Base-by-base conservation (phyloP, 352 stramenopile species). In the Globisporangium cederbergense region DNA sequence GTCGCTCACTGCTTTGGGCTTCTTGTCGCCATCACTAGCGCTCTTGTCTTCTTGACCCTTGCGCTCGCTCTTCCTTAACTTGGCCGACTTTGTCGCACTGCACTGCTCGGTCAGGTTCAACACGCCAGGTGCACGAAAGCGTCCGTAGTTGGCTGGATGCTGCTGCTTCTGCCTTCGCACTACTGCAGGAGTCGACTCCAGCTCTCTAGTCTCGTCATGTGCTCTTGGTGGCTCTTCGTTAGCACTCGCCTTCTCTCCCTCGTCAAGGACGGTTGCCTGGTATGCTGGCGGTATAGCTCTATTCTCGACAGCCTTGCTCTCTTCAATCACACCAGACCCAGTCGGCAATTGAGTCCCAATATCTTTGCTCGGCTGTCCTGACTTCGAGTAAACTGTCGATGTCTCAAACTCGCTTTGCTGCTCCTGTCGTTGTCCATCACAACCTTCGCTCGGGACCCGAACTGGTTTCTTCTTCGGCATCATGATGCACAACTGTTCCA, bases 61-160 rank as follows among this genome's bases (percentile, higher is more conserved):
- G 42, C 0, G 7, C 14, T 22, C 13, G 1, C 10, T n/a, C n/a
- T 42, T 57, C 16, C n/a, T 13, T 7, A 14, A 5, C 16, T 57
- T 57, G 10, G 50, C 28, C 4, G 50, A 42, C 28, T 57, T 28
- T 57, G 50, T 57, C 30, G 50, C 50, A 38, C n/a, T 28, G 50
- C 28, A n/a, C 42, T 61, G 51, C n/a, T 32, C 30, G 18, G 32
- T 42, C n/a, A 66, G 2, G 11, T 49, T 50, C 4, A 66, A 30
- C 1, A 66, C 52, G 3, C 61, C 61, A 57, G 61, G 52, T 7
- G 61, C 20, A 11, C 61, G 61, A 11, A 66, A 66, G 28, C 54
- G 52, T 7, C 53, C 34, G 4, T 8, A n/a, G 2, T n/a, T 46
- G 40, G 49, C 36, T 32, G 20, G 43, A 6, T 36, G n/a, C 28